Percentiles rank a stretch among this genome's conserved stretches.
phyloP scores from a whole-genome alignment of 2,329 filamentous ascomycete species.

The Shiraia sp. region DNA sequence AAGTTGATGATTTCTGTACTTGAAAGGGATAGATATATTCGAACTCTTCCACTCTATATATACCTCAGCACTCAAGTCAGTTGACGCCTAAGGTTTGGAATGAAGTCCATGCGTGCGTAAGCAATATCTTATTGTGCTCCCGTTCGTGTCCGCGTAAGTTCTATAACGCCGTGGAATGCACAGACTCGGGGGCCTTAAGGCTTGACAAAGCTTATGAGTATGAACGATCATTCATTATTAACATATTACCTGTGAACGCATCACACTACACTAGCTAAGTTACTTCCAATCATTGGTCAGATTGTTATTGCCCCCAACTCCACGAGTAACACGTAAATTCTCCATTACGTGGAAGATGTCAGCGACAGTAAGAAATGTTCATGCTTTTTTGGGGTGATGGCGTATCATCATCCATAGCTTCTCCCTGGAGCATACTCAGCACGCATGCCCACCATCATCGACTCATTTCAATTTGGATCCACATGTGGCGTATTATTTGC shows the following conservation, averaged over 20 bases:
- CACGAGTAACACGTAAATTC: conserved; percentile 8
- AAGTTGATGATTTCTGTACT: too few relatives aligned
- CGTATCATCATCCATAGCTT: neutral
- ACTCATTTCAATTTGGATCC: conserved; percentile 29
- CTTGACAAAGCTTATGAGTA: too few relatives aligned
- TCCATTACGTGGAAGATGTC: conserved; percentile 3
- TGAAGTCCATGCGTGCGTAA: too few relatives aligned
- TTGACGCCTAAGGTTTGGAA: too few relatives aligned
- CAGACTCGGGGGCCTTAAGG: neutral
- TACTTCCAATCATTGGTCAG: conserved; percentile 5
- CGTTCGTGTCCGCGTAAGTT: too few relatives aligned
- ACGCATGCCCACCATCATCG: conserved; percentile 4
- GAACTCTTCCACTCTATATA: too few relatives aligned
- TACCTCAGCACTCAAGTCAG: too few relatives aligned
- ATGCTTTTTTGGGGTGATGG: conserved; percentile 6
- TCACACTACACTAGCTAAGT: conserved; percentile 3
- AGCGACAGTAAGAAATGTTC: conserved; percentile 5
- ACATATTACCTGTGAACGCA: conserved; percentile 10
- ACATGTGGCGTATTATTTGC: neutral
- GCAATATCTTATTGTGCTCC: too few relatives aligned
- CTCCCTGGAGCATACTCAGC: too few relatives aligned
- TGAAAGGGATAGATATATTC: too few relatives aligned
- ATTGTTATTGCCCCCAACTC: conserved; percentile 13
- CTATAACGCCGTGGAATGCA: conserved; percentile 1
- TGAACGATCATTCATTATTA: conserved; percentile 10